Evolutionary conservation across 2,329 filamentous ascomycete species (phyloP).

Genomic region (Teratosphaeria epicoccoides): DNA sequence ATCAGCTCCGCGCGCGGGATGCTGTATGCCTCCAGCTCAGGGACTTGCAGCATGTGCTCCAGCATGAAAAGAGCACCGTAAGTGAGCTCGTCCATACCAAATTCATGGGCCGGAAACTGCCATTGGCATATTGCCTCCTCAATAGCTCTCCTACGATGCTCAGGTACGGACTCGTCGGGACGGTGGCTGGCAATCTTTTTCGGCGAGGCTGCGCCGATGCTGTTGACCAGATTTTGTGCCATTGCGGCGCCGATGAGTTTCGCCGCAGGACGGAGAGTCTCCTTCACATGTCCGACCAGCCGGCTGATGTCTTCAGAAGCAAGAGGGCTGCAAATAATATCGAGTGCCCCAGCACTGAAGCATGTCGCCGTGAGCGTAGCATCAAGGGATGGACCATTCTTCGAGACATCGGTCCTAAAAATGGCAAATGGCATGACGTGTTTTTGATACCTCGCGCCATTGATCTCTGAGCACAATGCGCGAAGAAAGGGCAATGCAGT

Average conservation of each 20-base stretch:
- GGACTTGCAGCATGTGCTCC: slow-evolving; percentile 72
- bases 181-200: slow-evolving; percentile 12
- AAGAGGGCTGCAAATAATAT: slow-evolving; percentile 74
- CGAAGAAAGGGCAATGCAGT: slow-evolving; percentile 15
- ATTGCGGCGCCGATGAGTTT: slow-evolving; percentile 19
- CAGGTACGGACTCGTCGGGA: slow-evolving; percentile 56
- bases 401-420: slow-evolving; percentile 5
- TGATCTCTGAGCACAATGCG: slow-evolving; percentile 13
- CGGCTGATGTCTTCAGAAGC: slow-evolving; percentile 43
- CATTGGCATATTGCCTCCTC: slow-evolving; percentile 63
- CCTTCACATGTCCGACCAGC: slow-evolving; percentile 23
- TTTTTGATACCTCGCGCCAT: slow-evolving; percentile 16
- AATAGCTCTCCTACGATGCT: slow-evolving; percentile 49
- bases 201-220: slow-evolving; percentile 14
- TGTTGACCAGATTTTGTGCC: slow-evolving; percentile 21
- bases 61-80: slow-evolving; percentile 81
- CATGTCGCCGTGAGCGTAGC: slow-evolving; percentile 40
- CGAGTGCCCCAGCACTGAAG: slow-evolving; percentile 74
- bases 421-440: slow-evolving; percentile 23
- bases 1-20: slow-evolving; percentile 50
- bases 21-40: slow-evolving; percentile 60
- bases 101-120: slow-evolving; percentile 83
- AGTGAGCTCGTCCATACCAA: slow-evolving; percentile 80
- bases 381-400: slow-evolving; percentile 7
- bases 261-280: slow-evolving; percentile 18